phyloP scores from a whole-genome alignment of 2,329 filamentous ascomycete species.

The Tolypocladium ophioglossoides region DNA sequence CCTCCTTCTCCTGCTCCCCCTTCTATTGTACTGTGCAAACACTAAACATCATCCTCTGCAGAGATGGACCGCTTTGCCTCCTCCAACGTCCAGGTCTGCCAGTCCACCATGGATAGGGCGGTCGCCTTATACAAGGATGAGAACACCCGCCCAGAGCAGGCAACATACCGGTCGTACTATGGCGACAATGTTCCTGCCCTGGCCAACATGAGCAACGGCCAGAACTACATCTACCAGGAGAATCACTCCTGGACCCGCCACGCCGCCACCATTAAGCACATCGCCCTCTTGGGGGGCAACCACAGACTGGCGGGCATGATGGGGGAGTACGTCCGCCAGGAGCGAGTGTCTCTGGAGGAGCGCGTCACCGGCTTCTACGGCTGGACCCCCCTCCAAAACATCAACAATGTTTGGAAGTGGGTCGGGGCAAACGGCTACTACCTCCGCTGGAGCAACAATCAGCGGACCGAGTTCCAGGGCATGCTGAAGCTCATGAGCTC shows the following conservation, averaged over 20 bases:
- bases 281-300: background rate
- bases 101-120: background rate
- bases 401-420: slow-evolving; percentile 1
- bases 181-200: slow-evolving; percentile 4
- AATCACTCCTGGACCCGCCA: background rate
- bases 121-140: background rate
- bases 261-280: too few relatives aligned
- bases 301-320: background rate
- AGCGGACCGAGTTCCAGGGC: background rate
- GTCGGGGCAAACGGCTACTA: slow-evolving; percentile 1
- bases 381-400: background rate
- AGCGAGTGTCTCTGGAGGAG: background rate
- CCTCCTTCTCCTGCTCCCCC: background rate
- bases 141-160: background rate
- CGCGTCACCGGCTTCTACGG: background rate
- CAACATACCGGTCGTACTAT: background rate
- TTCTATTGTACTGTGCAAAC: background rate
- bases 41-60: background rate
- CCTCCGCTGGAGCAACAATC: background rate
- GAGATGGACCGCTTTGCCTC: background rate
- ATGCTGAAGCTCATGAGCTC: background rate
- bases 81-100: background rate
- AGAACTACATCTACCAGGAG: background rate
- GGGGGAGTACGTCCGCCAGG: background rate
- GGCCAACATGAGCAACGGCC: background rate